Evolutionary conservation across 106 monocot genomes (phyloP).

Genomic region (Iris macrosiphon): DNA sequence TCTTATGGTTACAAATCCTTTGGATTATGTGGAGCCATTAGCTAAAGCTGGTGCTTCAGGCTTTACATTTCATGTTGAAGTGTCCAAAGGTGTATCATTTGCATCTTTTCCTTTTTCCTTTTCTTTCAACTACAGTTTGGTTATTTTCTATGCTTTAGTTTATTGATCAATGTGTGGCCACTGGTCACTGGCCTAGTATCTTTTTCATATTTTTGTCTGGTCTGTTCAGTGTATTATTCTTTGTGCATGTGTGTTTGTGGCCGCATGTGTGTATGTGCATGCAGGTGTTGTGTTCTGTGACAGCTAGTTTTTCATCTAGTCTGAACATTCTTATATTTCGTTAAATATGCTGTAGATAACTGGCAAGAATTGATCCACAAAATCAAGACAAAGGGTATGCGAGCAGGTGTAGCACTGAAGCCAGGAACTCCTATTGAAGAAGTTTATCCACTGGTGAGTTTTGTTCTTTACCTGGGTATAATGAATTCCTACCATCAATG

Average conservation of each 20-base stretch:
- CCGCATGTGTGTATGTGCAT: no score
- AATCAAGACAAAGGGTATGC: conserved; percentile 77
- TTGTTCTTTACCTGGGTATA: conserved; percentile 1
- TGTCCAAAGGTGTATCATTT: conserved; percentile 53
- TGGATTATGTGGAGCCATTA: conserved; percentile 83
- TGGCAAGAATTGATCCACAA: conserved; percentile 77
- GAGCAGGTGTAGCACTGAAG: conserved; percentile 90
- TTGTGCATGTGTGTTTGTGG: no score
- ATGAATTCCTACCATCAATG: not conserved
- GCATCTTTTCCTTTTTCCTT: not conserved
- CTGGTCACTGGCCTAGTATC: no score
- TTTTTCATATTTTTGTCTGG: no score
- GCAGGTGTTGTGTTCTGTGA: no score
- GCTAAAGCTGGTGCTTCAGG: conserved; percentile 98
- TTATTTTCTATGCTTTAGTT: conserved; percentile 2
- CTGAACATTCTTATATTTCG: no score
- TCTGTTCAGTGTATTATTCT: no score
- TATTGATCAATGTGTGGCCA: no score
- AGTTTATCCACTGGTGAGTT: conserved; percentile 79
- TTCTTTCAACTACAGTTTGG: not conserved
- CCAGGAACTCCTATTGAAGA: conserved; percentile 86
- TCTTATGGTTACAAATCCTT: conserved; percentile 98
- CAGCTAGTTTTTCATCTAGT: no score
- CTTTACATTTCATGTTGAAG: conserved; percentile 99
- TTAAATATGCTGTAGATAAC: conserved; percentile 42